phyloP scores from a whole-genome alignment of 2,329 filamentous ascomycete genomes.

The Pseudogymnoascus sp. region DNA sequence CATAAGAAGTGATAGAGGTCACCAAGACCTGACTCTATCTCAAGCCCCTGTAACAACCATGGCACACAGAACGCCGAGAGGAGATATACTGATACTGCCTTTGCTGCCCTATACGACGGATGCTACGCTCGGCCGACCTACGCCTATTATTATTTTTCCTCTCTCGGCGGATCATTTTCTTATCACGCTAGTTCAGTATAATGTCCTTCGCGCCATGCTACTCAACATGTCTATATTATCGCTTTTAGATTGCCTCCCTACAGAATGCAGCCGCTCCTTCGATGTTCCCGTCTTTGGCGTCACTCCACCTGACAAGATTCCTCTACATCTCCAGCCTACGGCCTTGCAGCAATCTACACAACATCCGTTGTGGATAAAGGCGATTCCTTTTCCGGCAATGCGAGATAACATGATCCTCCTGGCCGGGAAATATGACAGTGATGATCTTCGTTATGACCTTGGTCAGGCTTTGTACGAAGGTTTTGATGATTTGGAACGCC shows the following conservation, averaged over 20 bases:
- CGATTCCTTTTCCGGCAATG: slow-evolving; percentile 10
- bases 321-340: slow-evolving; percentile 11
- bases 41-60: neutral
- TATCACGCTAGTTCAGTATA: slow-evolving; percentile 13
- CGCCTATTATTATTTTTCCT: slow-evolving; percentile 10
- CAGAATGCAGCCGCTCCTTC: slow-evolving; percentile 8
- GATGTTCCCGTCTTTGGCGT: neutral
- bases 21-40: neutral
- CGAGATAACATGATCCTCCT: slow-evolving; percentile 14
- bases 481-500: slow-evolving; percentile 12
- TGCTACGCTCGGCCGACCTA: neutral
- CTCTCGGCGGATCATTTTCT: slow-evolving; percentile 12
- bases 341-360: slow-evolving; percentile 10
- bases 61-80: neutral
- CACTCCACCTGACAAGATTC: neutral
- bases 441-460: slow-evolving; percentile 2
- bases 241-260: slow-evolving; percentile 6
- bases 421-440: slow-evolving; percentile 9
- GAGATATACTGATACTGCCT: neutral
- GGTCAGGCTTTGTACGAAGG: slow-evolving; percentile 12
- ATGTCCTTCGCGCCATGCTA: slow-evolving; percentile 14
- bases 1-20: neutral
- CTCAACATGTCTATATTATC: slow-evolving; percentile 14
- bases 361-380: slow-evolving; percentile 14
- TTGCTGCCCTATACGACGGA: neutral